Evolutionary conservation across 495 filamentous ascomycete species (phyloP).

Genomic region (Penicillium ochrochloron): DNA sequence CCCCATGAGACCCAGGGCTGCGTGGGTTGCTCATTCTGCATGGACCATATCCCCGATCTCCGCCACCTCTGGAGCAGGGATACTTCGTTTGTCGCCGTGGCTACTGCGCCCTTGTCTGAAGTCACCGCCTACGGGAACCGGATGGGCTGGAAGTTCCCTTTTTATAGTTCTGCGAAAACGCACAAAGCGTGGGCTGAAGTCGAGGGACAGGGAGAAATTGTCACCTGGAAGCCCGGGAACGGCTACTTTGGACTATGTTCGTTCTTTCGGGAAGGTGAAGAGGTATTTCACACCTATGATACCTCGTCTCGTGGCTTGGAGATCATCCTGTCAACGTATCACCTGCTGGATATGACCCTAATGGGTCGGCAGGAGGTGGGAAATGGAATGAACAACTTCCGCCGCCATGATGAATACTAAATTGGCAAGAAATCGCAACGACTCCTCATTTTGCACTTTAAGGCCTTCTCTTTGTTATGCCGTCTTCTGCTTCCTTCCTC

Average conservation of each 20-base stretch:
- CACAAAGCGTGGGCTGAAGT: constrained; percentile 25
- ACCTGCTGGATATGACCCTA: constrained; percentile 34
- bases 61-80: constrained; percentile 39
- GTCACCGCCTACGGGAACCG: constrained; percentile 41
- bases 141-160: constrained; percentile 51
- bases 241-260: constrained; percentile 45
- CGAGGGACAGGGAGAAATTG: constrained; percentile 27
- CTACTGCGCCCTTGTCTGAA: constrained; percentile 41
- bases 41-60: constrained; percentile 44
- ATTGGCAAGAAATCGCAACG: neutral
- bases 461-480: no score
- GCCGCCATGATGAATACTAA: constrained; percentile 29
- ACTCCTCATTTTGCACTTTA: no score
- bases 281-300: constrained; percentile 49
- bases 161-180: constrained; percentile 41
- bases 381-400: constrained; percentile 30
- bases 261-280: constrained; percentile 39
- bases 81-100: constrained; percentile 42
- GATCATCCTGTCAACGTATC: constrained; percentile 30
- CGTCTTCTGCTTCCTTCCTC: no score
- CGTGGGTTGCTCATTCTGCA: constrained; percentile 42
- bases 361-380: constrained; percentile 33
- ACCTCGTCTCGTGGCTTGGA: constrained; percentile 45
- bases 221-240: constrained; percentile 32
- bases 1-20: constrained; percentile 40